Conservation (phyloP, 768 basidiomycete genomes). For the Coprinopsis cinerea region DNA sequence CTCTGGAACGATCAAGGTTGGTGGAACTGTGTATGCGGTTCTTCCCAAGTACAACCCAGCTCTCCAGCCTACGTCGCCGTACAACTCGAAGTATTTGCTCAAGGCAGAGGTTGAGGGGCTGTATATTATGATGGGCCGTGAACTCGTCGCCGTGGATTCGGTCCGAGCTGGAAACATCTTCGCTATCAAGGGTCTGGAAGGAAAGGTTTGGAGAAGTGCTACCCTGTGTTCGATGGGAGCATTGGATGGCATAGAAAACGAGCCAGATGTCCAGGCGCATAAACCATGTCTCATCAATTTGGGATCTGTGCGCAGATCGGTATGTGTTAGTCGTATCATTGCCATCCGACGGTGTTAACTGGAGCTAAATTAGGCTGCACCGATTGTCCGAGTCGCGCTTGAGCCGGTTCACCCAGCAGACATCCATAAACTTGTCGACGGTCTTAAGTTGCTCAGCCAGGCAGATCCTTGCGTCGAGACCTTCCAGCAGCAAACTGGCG, state of each 20-base stretch:
- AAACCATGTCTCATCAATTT: conserved; percentile 70
- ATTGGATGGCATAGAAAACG: conserved; percentile 32
- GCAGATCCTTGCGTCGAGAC: conserved; percentile 97
- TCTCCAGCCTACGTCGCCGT: conserved; percentile 56
- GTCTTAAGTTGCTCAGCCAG: conserved; percentile 85
- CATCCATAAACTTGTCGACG: conserved; percentile 83
- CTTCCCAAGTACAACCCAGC: conserved; percentile 80
- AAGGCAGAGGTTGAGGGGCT: conserved; percentile 64
- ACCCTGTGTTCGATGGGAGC: conserved; percentile 74
- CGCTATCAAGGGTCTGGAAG: conserved; percentile 84
- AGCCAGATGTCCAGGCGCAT: conserved; percentile 25
- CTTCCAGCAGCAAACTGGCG: conserved; percentile 95
- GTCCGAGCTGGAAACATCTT: conserved; percentile 94
- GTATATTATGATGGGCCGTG: conserved; percentile 98
- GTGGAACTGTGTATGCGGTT: conserved; percentile 61
- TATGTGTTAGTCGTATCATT: conserved; percentile 27
- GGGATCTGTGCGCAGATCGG: conserved; percentile 62
- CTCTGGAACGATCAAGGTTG: conserved; percentile 73
- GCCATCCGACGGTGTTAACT: neutral
- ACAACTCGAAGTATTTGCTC: conserved; percentile 60
- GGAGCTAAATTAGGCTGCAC: conserved; percentile 79
- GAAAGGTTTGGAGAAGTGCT: conserved; percentile 85
- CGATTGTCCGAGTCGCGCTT: conserved; percentile 92
- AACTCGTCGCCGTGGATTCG: conserved; percentile 75
- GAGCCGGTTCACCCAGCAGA: conserved; percentile 81